A percentile compares a stretch with the other conserved stretches of the same genome.
Conservation (phyloP, 176 grass and related monocot genomes). For the Eleusine indica region DNA sequence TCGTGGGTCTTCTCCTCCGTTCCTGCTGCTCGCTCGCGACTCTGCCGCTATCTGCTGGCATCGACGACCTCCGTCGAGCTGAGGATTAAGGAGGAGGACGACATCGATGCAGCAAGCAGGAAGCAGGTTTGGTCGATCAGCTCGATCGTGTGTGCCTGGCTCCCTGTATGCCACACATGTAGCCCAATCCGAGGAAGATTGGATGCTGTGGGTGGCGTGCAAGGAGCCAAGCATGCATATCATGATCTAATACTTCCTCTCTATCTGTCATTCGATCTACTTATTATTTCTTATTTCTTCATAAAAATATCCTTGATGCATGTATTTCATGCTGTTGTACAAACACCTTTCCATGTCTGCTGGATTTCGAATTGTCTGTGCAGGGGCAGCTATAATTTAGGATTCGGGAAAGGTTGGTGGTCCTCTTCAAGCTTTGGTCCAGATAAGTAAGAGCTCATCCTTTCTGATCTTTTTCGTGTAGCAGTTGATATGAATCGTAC, state of each 20-base stretch:
- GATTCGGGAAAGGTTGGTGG: neutral
- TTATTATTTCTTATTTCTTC: neutral
- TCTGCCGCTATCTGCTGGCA: neutral
- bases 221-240: conserved; percentile 98
- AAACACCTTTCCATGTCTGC: neutral
- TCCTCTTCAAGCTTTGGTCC: conserved; percentile 30
- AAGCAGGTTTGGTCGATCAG: conserved; percentile 27
- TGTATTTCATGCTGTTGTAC: conserved; percentile 22
- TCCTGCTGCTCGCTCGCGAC: neutral
- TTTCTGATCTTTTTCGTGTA: neutral
- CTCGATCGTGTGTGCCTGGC: conserved; percentile 79
- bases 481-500: neutral
- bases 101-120: neutral
- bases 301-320: neutral
- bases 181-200: conserved; percentile 76
- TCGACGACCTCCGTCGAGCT: neutral
- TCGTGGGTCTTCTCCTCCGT: neutral
- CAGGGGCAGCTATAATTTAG: neutral
- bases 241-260: conserved; percentile 15
- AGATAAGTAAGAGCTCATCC: neutral
- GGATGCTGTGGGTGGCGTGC: conserved; percentile 99
- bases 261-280: neutral
- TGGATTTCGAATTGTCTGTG: conserved; percentile 9
- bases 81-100: neutral
- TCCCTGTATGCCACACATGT: conserved; percentile 99